phyloP scores from a whole-genome alignment of 106 monocot species.

The Xerophyta viscosa region DNA sequence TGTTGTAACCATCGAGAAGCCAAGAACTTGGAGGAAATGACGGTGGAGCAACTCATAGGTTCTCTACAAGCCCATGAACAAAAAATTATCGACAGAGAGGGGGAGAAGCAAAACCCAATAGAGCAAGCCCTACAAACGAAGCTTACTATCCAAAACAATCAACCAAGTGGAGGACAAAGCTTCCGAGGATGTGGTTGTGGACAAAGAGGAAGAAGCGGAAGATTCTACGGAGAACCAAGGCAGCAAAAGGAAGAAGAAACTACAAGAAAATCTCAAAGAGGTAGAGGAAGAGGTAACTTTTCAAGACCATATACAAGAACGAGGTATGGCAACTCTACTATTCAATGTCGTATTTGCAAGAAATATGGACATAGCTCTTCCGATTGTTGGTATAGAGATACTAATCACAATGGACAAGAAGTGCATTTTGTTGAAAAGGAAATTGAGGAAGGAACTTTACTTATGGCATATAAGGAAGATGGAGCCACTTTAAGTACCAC shows the following conservation, averaged over 20 bases:
- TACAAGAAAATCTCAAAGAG: slow-evolving; percentile 6
- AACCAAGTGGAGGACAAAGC: too few species aligned
- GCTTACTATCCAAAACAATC: too few species aligned
- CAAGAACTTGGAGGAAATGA: slow-evolving; percentile 15
- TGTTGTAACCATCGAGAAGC: slow-evolving; percentile 16
- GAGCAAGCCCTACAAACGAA: not conserved
- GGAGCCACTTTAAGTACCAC: slow-evolving; percentile 2
- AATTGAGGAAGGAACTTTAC: slow-evolving; percentile 16
- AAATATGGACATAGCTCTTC: slow-evolving; percentile 9
- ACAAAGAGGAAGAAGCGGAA: slow-evolving; percentile 1
- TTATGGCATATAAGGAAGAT: slow-evolving; percentile 9
- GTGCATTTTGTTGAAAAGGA: slow-evolving; percentile 16
- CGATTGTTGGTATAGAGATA: slow-evolving; percentile 12
- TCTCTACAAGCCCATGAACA: slow-evolving; percentile 20
- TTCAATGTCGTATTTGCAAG: slow-evolving; percentile 3
- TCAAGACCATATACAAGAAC: slow-evolving; percentile 6
- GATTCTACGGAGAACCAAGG: not conserved
- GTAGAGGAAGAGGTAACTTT: slow-evolving; percentile 10
- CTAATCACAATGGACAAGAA: slow-evolving; percentile 5
- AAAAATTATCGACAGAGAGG: slow-evolving; percentile 10
- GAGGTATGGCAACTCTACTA: slow-evolving; percentile 6
- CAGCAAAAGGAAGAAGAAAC: slow-evolving; percentile 1
- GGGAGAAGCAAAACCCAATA: not conserved
- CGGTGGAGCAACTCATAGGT: slow-evolving; percentile 17
- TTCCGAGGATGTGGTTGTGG: too few species aligned